Evolutionary conservation across 495 filamentous ascomycete species (phyloP), one percentile per base, ranked within the genome.

Genomic region (Podospora sp.): DNA sequence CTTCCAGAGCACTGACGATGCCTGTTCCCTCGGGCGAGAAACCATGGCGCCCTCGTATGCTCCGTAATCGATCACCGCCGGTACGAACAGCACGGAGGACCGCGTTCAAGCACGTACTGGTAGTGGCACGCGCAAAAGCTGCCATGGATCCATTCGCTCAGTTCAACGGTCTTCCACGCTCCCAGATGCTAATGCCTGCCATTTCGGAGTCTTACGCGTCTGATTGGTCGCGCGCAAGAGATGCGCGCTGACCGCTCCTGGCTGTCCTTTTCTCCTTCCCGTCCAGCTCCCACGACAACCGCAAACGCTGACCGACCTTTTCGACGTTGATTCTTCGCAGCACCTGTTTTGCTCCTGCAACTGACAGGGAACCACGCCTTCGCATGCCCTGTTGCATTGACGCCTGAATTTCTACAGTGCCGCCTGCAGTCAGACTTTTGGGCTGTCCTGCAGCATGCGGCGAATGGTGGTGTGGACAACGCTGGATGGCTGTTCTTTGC

Each of bases 371-470:
- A 68, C 46, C 60, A 53, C 25, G 40, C 57, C 21, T 61, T 53
- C 24, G 65, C 33, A 46, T 63, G 60, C 66, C n/a, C 29, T 59
- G 61, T 68, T 58, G 74, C 70, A 73, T 77, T 74, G 73, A 73
- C 72, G 73, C 75, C 75, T 70, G 68, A 74, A 64, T 58, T 29
- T 64, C 21, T 29, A 21, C 33, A 25, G 49, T 59, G 60, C 26
- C 33, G 49, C 20, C 66, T 58, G 50, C 52, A 53, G 62, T 65
- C 65, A 65, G 36, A 51, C 62, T 65, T 46, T 46, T 75, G 73
- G 71, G 69, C 63, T 74, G 68, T 68, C 49, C 65, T 75, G 73
- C 75, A 53, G 56, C 56, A 29, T 59, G 56, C 24, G 22, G 26
- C 26, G 56, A 29, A 59, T 56, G 63, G 63, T 25, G 51, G 40